phyloP scores from a whole-genome alignment of 768 basidiomycete species.

The Xerocomellus chrysenteron region DNA sequence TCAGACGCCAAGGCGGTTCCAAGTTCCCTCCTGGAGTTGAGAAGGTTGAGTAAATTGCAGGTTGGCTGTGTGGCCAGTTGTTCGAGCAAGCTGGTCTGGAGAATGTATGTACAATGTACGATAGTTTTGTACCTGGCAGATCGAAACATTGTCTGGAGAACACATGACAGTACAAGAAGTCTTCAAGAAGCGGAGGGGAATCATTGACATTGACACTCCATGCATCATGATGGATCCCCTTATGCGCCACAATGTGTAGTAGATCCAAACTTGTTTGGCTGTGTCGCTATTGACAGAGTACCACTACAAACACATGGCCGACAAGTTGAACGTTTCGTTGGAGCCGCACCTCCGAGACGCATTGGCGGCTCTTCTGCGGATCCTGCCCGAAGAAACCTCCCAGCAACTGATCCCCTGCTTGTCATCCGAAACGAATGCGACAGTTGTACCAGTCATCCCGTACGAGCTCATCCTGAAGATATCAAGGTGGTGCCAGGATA shows the following conservation, averaged over 20 bases:
- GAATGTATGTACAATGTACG: not conserved
- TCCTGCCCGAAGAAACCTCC: slow-evolving; percentile 48
- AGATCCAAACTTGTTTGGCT: too few relatives aligned
- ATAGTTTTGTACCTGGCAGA: not conserved
- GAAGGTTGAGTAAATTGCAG: slow-evolving; percentile 28
- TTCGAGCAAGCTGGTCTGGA: not conserved
- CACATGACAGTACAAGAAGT: too few relatives aligned
- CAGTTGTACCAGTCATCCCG: slow-evolving; percentile 47
- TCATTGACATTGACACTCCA: too few relatives aligned
- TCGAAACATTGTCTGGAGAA: too few relatives aligned
- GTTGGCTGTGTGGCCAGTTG: not conserved
- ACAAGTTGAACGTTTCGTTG: slow-evolving; percentile 58
- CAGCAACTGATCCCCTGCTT: slow-evolving; percentile 43
- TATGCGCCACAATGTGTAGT: too few relatives aligned
- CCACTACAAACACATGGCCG: not conserved
- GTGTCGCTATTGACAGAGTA: too few relatives aligned
- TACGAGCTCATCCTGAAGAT: slow-evolving; percentile 57
- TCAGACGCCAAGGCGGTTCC: slow-evolving; percentile 68
- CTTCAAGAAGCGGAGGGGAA: too few relatives aligned
- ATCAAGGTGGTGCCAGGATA: slow-evolving; percentile 68
- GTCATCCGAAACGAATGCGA: slow-evolving; percentile 8
- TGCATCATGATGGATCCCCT: too few relatives aligned
- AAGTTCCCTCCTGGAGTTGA: slow-evolving; percentile 63
- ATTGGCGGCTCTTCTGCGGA: slow-evolving; percentile 43
- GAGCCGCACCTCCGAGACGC: slow-evolving; percentile 58